Evolutionary conservation across 441 rosid species (phyloP), one percentile per base, ranked within the genome.

Genomic region (Syzygium syzygioides): DNA sequence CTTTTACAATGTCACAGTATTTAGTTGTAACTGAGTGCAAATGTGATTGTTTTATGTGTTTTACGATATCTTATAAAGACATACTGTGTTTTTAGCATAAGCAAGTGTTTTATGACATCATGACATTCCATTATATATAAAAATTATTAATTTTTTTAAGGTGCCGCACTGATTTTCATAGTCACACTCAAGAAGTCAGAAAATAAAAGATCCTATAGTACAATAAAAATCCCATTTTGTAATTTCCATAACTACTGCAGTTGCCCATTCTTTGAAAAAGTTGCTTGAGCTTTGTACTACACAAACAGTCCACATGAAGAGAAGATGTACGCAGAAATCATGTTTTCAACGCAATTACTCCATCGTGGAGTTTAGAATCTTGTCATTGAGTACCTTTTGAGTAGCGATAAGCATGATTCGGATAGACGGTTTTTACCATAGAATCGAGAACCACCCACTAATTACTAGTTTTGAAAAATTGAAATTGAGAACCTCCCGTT

Each of bases 391-490:
- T 28, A 8, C 17, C 48, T 45, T 45, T 45, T 0, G 48, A 45
- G 48, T 45, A 45, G 48, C 9, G 9, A 2, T 45, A 45, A 7
- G 0, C 0, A 45, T 45, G 2, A 45, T 45, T 2, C 2, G 48
- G 1, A 7, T 45, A 45, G 9, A 3, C 0, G 1, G 2, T 57
- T 57, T n/a, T 0, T 3, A 28, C 62, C 14, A 9, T 25, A 14
- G n/a, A 57, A 14, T 10, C 1, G 6, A 1, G 62, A 57, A 57
- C 5, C 26, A 6, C 1, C 14, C 6, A 57, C n/a, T 57, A 25
- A 25, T 25, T 0, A 57, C 0, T 57, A 0, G 62, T 5, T 57
- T 0, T 0, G 14, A 25, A 57, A 25, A 57, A 57, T 57, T 57
- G 9, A 13, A 57, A 57, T 2, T 57, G n/a, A 25, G 26, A 25